These are phyloP conservation scores for Fusarium acutatum DNA, from an alignment of 2,329 filamentous ascomycete species.

Conservation along the genomic window DNA sequence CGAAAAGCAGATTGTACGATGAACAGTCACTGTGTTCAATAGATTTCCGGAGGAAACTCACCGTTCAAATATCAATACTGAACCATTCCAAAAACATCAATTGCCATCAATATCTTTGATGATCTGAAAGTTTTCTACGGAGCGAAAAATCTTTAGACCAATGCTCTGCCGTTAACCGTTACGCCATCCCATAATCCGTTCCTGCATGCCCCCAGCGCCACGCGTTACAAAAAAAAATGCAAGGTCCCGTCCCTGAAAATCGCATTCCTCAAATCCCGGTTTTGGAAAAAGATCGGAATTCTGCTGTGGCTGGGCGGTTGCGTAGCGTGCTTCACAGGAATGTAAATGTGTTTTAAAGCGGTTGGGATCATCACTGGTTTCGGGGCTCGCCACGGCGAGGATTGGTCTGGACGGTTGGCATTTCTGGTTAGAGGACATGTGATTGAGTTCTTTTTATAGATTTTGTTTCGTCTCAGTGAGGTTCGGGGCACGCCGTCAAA, in stretches of 20 bases:
- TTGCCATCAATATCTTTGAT: rapidly evolving
- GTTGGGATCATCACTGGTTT: not conserved
- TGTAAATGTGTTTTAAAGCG: not conserved
- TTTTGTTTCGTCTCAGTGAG: not conserved
- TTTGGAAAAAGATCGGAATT: not conserved
- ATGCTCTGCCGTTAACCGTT: not conserved
- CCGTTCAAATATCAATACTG: not conserved
- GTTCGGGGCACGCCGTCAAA: not conserved
- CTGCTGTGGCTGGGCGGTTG: not conserved
- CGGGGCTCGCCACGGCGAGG: not conserved
- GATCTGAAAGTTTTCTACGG: rapidly evolving
- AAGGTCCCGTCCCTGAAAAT: not conserved
- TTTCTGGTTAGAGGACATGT: too few relatives aligned
- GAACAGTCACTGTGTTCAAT: not conserved
- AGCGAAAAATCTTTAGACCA: too few relatives aligned
- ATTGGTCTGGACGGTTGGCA: not conserved
- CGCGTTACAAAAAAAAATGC: not conserved
- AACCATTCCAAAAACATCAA: not conserved
- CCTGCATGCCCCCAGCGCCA: not conserved
- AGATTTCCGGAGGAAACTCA: rapidly evolving
- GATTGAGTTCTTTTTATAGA: not conserved
- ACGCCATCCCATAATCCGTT: not conserved
- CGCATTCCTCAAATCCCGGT: constrained; percentile 10
- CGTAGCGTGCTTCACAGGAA: not conserved
- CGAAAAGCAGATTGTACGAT: not conserved